Evolutionary conservation across 257 asterid genomes (phyloP).

Genomic region (Solanum paucissectum): DNA sequence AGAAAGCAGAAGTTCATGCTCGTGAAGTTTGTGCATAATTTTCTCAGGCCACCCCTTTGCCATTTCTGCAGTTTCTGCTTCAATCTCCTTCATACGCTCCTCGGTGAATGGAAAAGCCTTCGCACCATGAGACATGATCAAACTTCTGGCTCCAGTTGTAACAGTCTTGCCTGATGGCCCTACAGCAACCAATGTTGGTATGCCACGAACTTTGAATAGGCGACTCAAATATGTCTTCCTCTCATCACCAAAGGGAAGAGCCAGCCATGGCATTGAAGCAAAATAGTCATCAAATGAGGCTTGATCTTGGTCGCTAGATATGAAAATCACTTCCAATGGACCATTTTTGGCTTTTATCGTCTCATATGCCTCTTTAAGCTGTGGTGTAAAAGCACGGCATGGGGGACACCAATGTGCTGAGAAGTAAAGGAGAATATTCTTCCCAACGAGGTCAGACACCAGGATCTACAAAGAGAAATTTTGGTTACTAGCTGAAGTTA

Average conservation of each 20-base stretch:
- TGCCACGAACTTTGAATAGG: constrained; percentile 62
- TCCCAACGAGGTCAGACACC: constrained; percentile 72
- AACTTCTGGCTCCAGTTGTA: constrained; percentile 45
- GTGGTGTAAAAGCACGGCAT: constrained; percentile 80
- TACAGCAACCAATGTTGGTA: constrained; percentile 62
- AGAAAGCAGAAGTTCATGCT: constrained; percentile 53
- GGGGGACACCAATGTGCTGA: constrained; percentile 99
- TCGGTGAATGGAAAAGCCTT: constrained; percentile 70
- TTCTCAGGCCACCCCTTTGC: constrained; percentile 70
- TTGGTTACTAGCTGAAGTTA: not conserved
- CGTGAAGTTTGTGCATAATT: constrained; percentile 27
- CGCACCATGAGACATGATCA: constrained; percentile 46
- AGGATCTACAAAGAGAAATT: constrained; percentile 35
- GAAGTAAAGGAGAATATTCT: constrained; percentile 62
- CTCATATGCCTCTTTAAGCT: constrained; percentile 44
- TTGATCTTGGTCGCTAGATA: constrained; percentile 76
- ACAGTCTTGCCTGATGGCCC: constrained; percentile 63
- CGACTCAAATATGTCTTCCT: constrained; percentile 48
- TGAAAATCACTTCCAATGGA: constrained; percentile 61
- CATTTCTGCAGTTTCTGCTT: constrained; percentile 46
- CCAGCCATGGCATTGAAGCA: constrained; percentile 85
- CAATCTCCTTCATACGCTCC: constrained; percentile 61
- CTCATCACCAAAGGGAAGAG: constrained; percentile 67
- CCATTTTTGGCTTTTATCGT: constrained; percentile 41
- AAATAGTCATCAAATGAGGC: constrained; percentile 61